Evolutionary conservation across 768 basidiomycete species (phyloP), one percentile per base, ranked within the genome.

Genomic region (Rhodotorula taiwanensis): DNA sequence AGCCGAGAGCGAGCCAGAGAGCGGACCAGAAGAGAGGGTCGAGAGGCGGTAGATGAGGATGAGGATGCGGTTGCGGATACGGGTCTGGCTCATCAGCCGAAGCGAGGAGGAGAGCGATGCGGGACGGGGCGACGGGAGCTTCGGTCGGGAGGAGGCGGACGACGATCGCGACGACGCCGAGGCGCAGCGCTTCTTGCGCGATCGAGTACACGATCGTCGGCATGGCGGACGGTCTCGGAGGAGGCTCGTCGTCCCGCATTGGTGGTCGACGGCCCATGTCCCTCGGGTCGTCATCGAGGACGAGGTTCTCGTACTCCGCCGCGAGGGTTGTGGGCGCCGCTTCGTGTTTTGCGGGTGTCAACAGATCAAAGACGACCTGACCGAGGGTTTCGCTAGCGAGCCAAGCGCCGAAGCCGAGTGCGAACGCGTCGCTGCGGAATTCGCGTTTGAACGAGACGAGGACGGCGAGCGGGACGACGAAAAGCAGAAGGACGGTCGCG

Each of bases 21-120:
- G 64, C 71, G n/a, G 60, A 66, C 55, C 65, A 72, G 64, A 72
- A 70, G 39, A 69, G 64, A 9, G 66, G 61, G 55, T 70, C 58
- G 66, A 69, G 56, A 25, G 71, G 60, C 15, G 66, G 58, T 34
- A 67, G 58, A 56, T 31, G 57, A 1, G 64, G 58, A 25, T 27
- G 31, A 5, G 36, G 36, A 39, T 9, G 10, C 36, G 36, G 9
- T 16, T 39, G n/a, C n/a, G 36, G 36, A 39, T 39, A 9, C 10
- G 36, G 16, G 16, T 39, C 16, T 39, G 36, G 36, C 10, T 39
- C 36, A 16, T 39, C 36, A 18, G 49, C 20, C 11, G 27, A 15
- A 14, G 52, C n/a, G 53, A n/a, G 28, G 34, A 4, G 6, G 50
- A 34, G 14, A 58, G 49, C 8, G 14, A 57, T n/a, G 42, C 23